phyloP scores from a whole-genome alignment of 352 stramenopile genomes.

The Lagenidium sp. region DNA sequence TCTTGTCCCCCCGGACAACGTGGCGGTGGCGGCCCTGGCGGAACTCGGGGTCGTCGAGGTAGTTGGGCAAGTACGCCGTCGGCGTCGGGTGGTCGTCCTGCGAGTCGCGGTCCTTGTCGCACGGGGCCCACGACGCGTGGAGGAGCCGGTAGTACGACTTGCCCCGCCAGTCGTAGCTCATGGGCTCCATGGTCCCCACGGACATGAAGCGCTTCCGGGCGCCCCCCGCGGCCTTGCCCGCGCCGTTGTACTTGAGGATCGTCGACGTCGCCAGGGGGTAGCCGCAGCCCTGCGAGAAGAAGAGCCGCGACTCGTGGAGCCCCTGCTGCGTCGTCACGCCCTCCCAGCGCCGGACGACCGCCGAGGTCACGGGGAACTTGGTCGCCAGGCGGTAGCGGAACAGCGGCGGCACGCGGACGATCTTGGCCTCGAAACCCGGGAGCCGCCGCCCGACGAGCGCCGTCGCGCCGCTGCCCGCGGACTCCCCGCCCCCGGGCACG shows the following conservation, averaged over 20 bases:
- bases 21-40: slow-evolving; percentile 74
- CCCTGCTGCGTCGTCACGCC: slow-evolving; percentile 51
- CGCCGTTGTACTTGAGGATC: slow-evolving; percentile 83
- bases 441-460: slow-evolving; percentile 54
- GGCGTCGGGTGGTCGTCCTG: slow-evolving; percentile 62
- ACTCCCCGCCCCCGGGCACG: no score
- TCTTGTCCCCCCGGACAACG: slow-evolving; percentile 79
- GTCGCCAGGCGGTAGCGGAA: slow-evolving; percentile 76
- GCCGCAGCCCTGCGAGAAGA: slow-evolving; percentile 76
- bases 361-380: slow-evolving; percentile 64
- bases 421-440: slow-evolving; percentile 54
- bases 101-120: slow-evolving; percentile 58
- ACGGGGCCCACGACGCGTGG: slow-evolving; percentile 66
- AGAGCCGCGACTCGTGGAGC: slow-evolving; percentile 57
- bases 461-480: slow-evolving; percentile 12
- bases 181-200: slow-evolving; percentile 36
- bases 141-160: slow-evolving; percentile 83
- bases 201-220: slow-evolving; percentile 52
- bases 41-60: slow-evolving; percentile 79
- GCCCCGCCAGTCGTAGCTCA: slow-evolving; percentile 74
- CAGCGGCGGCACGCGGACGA: slow-evolving; percentile 47
- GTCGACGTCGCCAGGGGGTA: slow-evolving; percentile 77
- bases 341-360: slow-evolving; percentile 75
- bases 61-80: slow-evolving; percentile 59
- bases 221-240: slow-evolving; percentile 46